Conservation (phyloP, 306 rosid species). For the Myrica gale region DNA sequence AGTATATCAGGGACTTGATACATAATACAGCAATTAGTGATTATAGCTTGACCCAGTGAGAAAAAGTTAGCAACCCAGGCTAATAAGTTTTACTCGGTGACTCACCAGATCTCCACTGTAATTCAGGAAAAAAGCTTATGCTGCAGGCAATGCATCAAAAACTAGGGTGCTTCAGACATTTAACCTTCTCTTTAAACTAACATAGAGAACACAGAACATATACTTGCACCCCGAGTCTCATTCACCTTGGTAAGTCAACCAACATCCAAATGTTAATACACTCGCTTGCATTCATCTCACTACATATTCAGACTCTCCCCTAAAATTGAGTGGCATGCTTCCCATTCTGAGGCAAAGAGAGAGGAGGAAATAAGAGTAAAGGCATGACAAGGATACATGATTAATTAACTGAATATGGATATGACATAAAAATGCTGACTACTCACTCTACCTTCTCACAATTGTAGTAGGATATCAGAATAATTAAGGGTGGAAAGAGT, state of each 20-base stretch:
- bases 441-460: constrained; percentile 28
- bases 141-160: constrained; percentile 6
- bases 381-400: constrained; percentile 23
- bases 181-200: constrained; percentile 26
- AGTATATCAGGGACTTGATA: background rate
- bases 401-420: constrained; percentile 14
- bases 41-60: background rate
- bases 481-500: constrained; percentile 27
- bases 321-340: constrained; percentile 14
- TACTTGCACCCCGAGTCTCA: constrained; percentile 33
- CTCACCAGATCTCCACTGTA: constrained; percentile 1
- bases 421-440: constrained; percentile 30
- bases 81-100: constrained; percentile 7
- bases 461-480: constrained; percentile 32
- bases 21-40: background rate
- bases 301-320: constrained; percentile 10
- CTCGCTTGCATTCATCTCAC: constrained; percentile 44
- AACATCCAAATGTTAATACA: constrained; percentile 34
- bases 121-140: constrained; percentile 1
- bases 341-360: constrained; percentile 47
- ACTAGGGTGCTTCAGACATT: constrained; percentile 14
- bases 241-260: constrained; percentile 31
- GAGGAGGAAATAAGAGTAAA: constrained; percentile 38
- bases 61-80: background rate
- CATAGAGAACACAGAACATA: constrained; percentile 29